Percentiles rank a stretch among this genome's conserved stretches.
These are phyloP conservation scores for Coelastrella sp. DNA, from an alignment of 139 green algal genomes.

Conservation along the genomic window DNA sequence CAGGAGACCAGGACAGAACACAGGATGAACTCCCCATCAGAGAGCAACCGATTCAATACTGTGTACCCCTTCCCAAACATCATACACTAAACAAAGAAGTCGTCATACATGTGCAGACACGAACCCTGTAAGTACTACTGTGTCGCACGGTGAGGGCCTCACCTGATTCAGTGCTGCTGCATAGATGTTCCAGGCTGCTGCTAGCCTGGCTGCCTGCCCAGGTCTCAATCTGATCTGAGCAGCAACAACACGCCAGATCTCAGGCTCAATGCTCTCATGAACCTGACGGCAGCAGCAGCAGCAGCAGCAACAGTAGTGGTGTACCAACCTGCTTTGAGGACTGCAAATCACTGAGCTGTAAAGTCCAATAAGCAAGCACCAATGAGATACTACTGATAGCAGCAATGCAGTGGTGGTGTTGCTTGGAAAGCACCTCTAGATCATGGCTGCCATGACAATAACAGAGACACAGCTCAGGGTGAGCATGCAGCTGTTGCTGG, in stretches of 20 bases:
- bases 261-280: constrained; percentile 16
- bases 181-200: constrained; percentile 1
- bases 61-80: no score
- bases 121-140: not conserved
- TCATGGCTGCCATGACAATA: no score
- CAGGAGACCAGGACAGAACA: no score
- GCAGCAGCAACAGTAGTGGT: not conserved
- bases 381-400: not conserved
- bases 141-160: not conserved
- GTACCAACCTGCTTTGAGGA: not conserved
- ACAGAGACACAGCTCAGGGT: no score
- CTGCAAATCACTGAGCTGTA: not conserved
- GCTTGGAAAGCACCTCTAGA: no score
- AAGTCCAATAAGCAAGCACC: not conserved
- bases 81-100: no score
- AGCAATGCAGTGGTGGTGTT: no score
- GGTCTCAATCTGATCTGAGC: not conserved
- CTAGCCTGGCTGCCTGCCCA: not conserved
- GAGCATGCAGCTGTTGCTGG: no score
- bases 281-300: not conserved
- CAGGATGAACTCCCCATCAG: no score
- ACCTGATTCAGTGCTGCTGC: not conserved
- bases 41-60: no score
- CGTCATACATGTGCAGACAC: no score
- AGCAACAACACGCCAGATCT: constrained; percentile 6